These are phyloP conservation scores for Solanum stenotomum DNA, from an alignment of 257 asterid species.

Conservation along the genomic window DNA sequence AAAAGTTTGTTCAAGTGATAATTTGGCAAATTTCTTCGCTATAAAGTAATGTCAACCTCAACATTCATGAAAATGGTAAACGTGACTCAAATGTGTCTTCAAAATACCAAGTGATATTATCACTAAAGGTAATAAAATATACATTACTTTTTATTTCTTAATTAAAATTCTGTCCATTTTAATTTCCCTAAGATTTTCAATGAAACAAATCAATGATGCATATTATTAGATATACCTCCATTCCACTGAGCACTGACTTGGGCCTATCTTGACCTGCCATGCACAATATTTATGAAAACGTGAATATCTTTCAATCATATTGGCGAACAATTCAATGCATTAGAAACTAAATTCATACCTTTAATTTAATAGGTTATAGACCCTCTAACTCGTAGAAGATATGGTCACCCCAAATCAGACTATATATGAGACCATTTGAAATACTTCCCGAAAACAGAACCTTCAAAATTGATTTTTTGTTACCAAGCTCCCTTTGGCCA, in stretches of 20 bases:
- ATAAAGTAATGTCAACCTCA: background rate
- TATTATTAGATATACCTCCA: background rate
- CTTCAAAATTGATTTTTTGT: too few species aligned
- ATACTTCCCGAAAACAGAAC: too few species aligned
- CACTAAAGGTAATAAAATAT: background rate
- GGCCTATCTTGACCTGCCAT: background rate
- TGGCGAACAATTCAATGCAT: too few species aligned
- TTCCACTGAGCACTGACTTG: background rate
- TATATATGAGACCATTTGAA: too few species aligned
- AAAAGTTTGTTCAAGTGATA: background rate
- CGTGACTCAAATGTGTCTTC: background rate
- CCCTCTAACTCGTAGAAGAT: too few species aligned
- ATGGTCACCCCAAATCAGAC: too few species aligned
- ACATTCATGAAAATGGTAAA: background rate
- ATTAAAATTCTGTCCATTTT: background rate
- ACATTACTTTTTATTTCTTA: background rate
- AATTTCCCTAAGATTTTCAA: background rate
- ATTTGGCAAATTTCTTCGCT: background rate
- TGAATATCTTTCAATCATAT: too few species aligned
- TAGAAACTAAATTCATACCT: too few species aligned
- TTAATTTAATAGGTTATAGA: too few species aligned
- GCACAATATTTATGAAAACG: too few species aligned
- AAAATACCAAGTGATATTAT: background rate
- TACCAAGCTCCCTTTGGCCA: too few species aligned
- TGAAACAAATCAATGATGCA: background rate